Conservation (phyloP, 768 basidiomycete species). For the Trametes maxima region DNA sequence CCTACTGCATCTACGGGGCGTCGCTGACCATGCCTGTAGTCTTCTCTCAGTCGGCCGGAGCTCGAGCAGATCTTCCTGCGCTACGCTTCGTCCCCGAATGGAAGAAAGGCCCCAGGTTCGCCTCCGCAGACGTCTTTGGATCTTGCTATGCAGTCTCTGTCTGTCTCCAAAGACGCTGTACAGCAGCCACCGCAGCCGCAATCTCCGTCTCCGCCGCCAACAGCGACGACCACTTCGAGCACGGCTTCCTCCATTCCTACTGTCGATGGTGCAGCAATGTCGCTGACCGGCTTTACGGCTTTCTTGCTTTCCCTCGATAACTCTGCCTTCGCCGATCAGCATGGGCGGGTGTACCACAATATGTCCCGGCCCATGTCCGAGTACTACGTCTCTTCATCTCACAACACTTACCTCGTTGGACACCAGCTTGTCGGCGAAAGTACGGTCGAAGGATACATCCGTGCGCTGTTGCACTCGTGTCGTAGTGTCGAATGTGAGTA, state of each 20-base stretch:
- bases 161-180: slow-evolving; percentile 4
- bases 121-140: slow-evolving; percentile 34
- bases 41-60: slow-evolving; percentile 32
- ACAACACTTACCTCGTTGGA: slow-evolving; percentile 91
- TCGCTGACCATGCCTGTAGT: slow-evolving; percentile 34
- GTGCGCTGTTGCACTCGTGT: slow-evolving; percentile 86
- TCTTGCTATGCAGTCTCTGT: slow-evolving; percentile 27
- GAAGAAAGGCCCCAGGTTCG: slow-evolving; percentile 18
- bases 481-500: slow-evolving; percentile 89
- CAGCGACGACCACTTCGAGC: slow-evolving; percentile 4
- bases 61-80: slow-evolving; percentile 42
- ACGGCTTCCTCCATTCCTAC: slow-evolving; percentile 7
- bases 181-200: neutral
- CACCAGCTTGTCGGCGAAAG: slow-evolving; percentile 86
- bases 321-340: slow-evolving; percentile 54
- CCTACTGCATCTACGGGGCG: slow-evolving; percentile 36
- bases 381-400: slow-evolving; percentile 87
- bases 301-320: slow-evolving; percentile 87
- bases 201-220: neutral
- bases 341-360: slow-evolving; percentile 65
- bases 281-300: slow-evolving; percentile 67
- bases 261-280: slow-evolving; percentile 38
- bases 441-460: slow-evolving; percentile 90
- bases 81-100: slow-evolving; percentile 31
- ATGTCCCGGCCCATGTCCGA: slow-evolving; percentile 89